Evolutionary conservation across 2,329 filamentous ascomycete genomes (phyloP).

Genomic region (Trichoderma sp.): DNA sequence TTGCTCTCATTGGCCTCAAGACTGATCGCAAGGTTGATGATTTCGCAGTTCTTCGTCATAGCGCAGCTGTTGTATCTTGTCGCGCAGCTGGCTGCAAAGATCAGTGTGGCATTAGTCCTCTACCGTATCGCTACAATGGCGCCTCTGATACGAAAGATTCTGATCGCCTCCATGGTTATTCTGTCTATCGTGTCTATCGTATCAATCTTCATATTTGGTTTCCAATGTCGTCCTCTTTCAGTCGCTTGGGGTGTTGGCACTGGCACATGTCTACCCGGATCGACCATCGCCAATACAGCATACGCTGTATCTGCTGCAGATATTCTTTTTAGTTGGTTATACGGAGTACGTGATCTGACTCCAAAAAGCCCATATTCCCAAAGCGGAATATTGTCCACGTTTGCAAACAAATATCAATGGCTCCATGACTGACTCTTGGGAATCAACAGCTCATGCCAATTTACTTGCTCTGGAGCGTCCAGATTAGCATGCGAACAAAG

Average conservation of each 20-base stretch:
- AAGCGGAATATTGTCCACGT: neutral
- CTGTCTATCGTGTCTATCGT: neutral
- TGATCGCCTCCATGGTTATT: neutral
- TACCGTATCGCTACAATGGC: slow-evolving; percentile 4
- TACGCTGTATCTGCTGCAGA: neutral
- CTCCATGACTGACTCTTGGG: neutral
- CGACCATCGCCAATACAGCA: neutral
- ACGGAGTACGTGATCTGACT: neutral
- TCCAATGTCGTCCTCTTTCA: slow-evolving; percentile 1
- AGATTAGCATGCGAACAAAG: slow-evolving; percentile 1
- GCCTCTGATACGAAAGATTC: neutral
- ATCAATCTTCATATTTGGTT: neutral
- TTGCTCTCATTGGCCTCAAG: neutral
- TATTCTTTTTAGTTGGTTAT: slow-evolving; percentile 1
- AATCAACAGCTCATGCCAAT: neutral
- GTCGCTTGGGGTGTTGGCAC: slow-evolving; percentile 1
- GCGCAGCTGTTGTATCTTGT: neutral
- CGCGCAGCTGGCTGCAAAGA: neutral
- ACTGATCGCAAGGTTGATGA: neutral
- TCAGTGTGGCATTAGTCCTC: neutral
- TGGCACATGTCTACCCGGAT: neutral
- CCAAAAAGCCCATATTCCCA: neutral
- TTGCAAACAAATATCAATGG: neutral
- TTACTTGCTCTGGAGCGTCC: slow-evolving; percentile 5
- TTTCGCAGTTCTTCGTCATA: neutral